These are phyloP conservation scores for Colletotrichum musae DNA, from an alignment of 2,329 filamentous ascomycete genomes.

Conservation along the genomic window DNA sequence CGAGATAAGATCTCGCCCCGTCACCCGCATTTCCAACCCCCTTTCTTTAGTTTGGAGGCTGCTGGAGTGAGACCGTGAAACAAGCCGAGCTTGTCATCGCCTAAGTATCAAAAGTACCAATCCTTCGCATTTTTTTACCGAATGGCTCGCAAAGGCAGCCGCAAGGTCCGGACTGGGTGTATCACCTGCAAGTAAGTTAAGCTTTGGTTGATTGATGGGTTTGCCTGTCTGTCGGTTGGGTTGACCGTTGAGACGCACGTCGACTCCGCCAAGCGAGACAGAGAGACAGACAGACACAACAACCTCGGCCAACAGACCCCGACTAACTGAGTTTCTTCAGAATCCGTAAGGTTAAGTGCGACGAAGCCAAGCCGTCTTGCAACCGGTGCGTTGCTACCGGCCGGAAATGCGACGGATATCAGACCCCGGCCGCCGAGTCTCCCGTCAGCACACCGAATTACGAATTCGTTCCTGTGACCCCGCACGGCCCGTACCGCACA, in stretches of 20 bases:
- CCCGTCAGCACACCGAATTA: too few relatives aligned
- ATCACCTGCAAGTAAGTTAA: conserved; percentile 67
- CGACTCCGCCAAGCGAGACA: too few relatives aligned
- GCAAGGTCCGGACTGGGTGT: conserved; percentile 65
- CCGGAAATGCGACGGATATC: conserved; percentile 71
- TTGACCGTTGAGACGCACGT: too few relatives aligned
- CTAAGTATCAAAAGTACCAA: too few relatives aligned
- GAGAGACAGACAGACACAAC: not conserved
- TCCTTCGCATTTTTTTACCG: too few relatives aligned
- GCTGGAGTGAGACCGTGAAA: not conserved
- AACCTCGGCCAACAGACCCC: conserved; percentile 50
- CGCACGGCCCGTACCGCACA: conserved; percentile 26
- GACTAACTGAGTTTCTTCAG: conserved; percentile 48
- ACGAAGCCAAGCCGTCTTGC: conserved; percentile 69
- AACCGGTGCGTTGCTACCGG: conserved; percentile 68
- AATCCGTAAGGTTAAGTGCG: conserved; percentile 70
- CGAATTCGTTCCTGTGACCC: not conserved
- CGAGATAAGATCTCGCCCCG: conserved; percentile 23
- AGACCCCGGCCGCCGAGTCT: conserved; percentile 43
- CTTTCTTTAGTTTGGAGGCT: not conserved
- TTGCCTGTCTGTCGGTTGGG: not conserved
- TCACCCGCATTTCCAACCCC: conserved; percentile 18
- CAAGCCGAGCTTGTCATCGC: too few relatives aligned
- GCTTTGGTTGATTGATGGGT: not conserved
- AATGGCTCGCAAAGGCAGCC: conserved; percentile 57